Conservation (phyloP, 176 grass and related monocot genomes). For the Panicum miliaceum region DNA sequence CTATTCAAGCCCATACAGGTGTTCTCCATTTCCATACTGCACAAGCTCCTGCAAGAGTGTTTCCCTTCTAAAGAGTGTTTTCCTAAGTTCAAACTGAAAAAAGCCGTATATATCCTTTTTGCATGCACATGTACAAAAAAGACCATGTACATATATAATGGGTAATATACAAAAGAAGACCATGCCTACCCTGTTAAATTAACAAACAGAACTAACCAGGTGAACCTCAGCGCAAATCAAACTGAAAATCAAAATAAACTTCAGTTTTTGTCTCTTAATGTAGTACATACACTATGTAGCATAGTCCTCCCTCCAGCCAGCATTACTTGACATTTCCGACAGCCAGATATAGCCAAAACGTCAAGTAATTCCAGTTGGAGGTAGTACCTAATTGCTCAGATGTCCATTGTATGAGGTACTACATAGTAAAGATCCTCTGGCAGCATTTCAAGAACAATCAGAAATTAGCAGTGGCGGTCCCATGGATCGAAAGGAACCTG, state of each 20-base stretch:
- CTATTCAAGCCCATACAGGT: slow-evolving; percentile 10
- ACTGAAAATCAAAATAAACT: slow-evolving; percentile 8
- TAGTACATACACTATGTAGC: background rate
- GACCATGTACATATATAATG: background rate
- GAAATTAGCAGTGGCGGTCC: no score
- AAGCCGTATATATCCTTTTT: background rate
- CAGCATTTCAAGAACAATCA: background rate
- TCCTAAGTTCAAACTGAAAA: background rate
- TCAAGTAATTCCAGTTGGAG: background rate
- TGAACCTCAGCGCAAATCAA: slow-evolving; percentile 7
- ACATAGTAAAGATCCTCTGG: background rate
- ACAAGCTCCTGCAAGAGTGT: background rate
- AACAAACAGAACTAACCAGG: background rate
- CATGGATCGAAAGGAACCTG: no score
- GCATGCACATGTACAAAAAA: background rate
- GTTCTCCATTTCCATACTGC: background rate
- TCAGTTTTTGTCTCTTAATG: background rate
- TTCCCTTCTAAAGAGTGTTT: background rate
- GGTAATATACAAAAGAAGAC: background rate
- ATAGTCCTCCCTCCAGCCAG: background rate
- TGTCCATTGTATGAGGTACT: background rate
- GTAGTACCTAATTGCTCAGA: background rate
- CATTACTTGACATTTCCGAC: no score
- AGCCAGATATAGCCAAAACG: background rate
- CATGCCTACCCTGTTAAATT: background rate